A percentile compares a stretch with the other conserved stretches of the same genome.
Evolutionary conservation across 1,139 yeast species (phyloP).

Genomic region (Taphrina populina): DNA sequence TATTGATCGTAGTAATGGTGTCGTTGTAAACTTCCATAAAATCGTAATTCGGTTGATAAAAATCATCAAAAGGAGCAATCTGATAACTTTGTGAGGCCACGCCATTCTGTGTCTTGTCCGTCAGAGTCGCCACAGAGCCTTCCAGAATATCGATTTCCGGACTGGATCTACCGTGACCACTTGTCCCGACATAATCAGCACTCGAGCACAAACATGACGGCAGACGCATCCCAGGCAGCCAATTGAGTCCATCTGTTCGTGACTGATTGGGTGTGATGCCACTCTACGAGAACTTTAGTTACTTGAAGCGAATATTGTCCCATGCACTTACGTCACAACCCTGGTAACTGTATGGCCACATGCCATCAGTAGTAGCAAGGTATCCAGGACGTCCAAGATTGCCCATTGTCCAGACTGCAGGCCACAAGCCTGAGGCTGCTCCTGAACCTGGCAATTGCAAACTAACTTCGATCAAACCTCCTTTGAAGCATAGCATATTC

Average conservation of each 20-base stretch:
- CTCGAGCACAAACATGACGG: constrained; percentile 79
- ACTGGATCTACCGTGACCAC: constrained; percentile 79
- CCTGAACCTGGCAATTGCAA: constrained; percentile 73
- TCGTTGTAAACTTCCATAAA: constrained; percentile 63
- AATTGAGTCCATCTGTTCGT: constrained; percentile 74
- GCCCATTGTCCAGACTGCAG: constrained; percentile 87
- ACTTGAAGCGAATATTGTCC: background rate
- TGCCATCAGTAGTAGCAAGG: constrained; percentile 74
- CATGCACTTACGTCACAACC: constrained; percentile 58
- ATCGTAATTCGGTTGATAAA: constrained; percentile 80
- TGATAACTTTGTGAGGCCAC: constrained; percentile 79
- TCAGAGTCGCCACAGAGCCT: constrained; percentile 59
- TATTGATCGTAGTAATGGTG: constrained; percentile 65
- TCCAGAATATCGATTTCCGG: constrained; percentile 86
- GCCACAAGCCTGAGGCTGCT: constrained; percentile 75
- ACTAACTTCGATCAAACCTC: constrained; percentile 68
- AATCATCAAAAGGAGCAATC: constrained; percentile 80
- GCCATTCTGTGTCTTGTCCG: constrained; percentile 47
- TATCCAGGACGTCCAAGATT: constrained; percentile 83
- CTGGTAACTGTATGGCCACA: constrained; percentile 85
- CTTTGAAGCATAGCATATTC: constrained; percentile 79
- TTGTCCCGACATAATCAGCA: constrained; percentile 46
- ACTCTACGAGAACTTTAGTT: background rate
- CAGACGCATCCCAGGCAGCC: constrained; percentile 73
- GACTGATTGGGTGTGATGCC: constrained; percentile 80